Base-by-base conservation (phyloP, 805 yeast species). In the Kodamaea fukazawae region DNA sequence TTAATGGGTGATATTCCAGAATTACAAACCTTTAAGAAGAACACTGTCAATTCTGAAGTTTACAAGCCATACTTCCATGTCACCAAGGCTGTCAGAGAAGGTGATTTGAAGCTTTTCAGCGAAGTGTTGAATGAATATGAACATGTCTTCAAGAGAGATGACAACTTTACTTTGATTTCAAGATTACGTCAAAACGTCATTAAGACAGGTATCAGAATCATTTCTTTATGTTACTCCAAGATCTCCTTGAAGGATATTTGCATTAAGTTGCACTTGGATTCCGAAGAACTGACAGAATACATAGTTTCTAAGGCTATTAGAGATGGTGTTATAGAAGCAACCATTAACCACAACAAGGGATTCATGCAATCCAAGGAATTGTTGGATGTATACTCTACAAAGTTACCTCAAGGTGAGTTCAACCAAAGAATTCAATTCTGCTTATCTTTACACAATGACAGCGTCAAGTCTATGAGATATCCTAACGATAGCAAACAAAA, bases 1-100 rank as follows among this genome's bases (percentile, higher is more conserved):
- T 78, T 93, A 53, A 90, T 91, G 79, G 99, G 99, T 43, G 99
- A 93, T 53, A 83, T 93, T 49, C 99, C 99, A 12, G 96, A 88
- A 54, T 72, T 95, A 49, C 74, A 88, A 35, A 76, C 78, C 27
- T 93, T 93, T 72, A 78, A 79, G 51, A 84, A 86, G 54, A 70
- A 72, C 36, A 73, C 85, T 3, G 55, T 56, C 23, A 45, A 45
- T 45, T 72, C 89, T 44, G 74, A 70, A 45, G 37, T 38, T 9
- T 38, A 32, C 37, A 38, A 38, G 26, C 96, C 98, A 23, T 93
- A 93, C 60, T 80, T 86, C 49, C 84, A 82, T 43, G 83, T 93
- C 32, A 84, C 96, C 13, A 81, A 85, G 53, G 96, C 98, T 13
- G 99, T 93, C 13, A 83, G 91, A 57, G 70, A 81, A 26, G 99